These are phyloP conservation scores for Syzygium aromaticum DNA, from an alignment of 345 rosid species.

Conservation along the genomic window DNA sequence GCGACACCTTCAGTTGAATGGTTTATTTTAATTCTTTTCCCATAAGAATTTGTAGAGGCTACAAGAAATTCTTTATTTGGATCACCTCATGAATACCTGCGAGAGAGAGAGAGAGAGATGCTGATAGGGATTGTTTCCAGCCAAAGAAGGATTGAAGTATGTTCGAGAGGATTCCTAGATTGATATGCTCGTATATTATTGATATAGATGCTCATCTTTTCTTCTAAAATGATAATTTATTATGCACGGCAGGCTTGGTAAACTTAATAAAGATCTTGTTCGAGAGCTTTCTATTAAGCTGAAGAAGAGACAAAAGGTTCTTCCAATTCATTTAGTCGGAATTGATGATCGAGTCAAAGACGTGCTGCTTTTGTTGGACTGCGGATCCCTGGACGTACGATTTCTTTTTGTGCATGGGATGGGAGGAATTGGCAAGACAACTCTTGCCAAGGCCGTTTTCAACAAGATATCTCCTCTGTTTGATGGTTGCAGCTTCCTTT, in stretches of 20 bases:
- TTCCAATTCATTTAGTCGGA: not conserved
- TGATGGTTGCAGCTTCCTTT: not conserved
- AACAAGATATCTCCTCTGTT: not conserved
- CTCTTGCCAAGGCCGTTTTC: not conserved
- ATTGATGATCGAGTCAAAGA: not conserved
- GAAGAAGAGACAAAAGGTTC: not conserved
- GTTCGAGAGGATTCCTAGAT: not conserved
- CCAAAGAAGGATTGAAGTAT: no score
- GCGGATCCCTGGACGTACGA: not conserved
- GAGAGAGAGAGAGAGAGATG: not conserved
- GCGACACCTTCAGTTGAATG: not conserved
- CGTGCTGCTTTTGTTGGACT: not conserved
- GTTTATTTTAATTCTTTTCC: not conserved
- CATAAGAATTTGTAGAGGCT: not conserved
- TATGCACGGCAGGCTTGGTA: not conserved
- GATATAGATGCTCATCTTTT: not conserved
- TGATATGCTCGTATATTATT: not conserved
- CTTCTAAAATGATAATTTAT: not conserved
- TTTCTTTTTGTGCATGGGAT: not conserved
- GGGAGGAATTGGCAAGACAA: conserved; percentile 3
- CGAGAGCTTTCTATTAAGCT: not conserved
- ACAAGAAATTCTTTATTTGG: not conserved
- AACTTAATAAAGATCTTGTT: not conserved
- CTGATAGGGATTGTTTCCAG: not conserved
- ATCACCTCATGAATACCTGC: no score